Percentiles rank a stretch among this genome's conserved stretches.
Evolutionary conservation across 176 grass and related monocot genomes (phyloP).

Genomic region (Aegilops longissima): DNA sequence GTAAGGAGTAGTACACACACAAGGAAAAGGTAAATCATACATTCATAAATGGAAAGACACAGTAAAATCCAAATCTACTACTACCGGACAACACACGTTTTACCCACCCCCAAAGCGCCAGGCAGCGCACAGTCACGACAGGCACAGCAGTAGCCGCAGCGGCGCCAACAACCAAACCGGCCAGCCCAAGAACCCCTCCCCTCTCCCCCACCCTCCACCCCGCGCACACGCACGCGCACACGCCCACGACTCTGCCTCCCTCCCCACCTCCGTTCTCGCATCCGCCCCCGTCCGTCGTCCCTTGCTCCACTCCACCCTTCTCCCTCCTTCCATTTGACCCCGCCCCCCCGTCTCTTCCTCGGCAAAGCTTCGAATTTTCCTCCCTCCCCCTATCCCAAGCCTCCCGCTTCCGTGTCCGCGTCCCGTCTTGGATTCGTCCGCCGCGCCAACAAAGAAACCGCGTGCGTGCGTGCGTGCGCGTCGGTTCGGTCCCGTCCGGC

Average conservation of each 20-base stretch:
- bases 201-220: background rate
- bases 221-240: background rate
- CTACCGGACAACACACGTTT: background rate
- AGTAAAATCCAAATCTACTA: background rate
- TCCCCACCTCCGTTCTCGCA: background rate
- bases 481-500: constrained; percentile 8
- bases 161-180: constrained; percentile 36
- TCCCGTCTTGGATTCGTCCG: constrained; percentile 13
- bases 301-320: too few species aligned
- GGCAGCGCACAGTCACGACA: background rate
- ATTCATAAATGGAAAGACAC: background rate
- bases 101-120: background rate
- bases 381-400: constrained; percentile 1
- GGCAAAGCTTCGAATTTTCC: constrained; percentile 46
- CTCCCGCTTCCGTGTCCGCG: background rate
- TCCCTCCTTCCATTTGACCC: background rate
- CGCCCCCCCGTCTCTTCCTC: background rate
- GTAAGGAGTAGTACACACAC: background rate
- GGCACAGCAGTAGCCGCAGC: background rate
- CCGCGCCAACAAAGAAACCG: background rate
- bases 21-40: background rate
- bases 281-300: background rate
- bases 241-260: background rate
- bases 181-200: background rate
- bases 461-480: background rate